phyloP scores from a whole-genome alignment of 441 rosid genomes.

The Capsella rubella region DNA sequence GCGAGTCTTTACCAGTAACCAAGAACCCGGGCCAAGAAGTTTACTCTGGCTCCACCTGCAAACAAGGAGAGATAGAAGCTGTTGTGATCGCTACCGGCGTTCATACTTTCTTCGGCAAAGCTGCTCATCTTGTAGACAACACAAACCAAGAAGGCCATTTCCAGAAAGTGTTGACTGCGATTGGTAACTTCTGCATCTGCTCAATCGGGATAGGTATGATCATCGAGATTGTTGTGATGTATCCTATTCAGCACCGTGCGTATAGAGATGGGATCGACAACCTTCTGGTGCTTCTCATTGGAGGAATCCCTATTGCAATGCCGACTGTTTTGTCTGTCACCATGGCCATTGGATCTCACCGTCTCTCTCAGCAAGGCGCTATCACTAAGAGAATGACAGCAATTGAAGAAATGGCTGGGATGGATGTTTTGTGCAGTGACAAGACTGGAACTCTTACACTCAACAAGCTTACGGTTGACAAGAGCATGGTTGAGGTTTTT shows the following conservation, averaged over 20 bases:
- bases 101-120: conserved; percentile 79
- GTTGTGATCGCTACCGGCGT: conserved; percentile 78
- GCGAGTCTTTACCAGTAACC: conserved; percentile 72
- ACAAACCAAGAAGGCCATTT: conserved; percentile 74
- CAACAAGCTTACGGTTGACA: conserved; percentile 80
- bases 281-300: conserved; percentile 69
- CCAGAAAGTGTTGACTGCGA: conserved; percentile 74
- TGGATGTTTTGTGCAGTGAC: conserved; percentile 81
- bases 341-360: conserved; percentile 79
- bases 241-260: conserved; percentile 64
- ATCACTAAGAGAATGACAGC: conserved; percentile 82
- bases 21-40: conserved; percentile 62
- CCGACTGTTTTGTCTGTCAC: conserved; percentile 78
- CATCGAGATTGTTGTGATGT: conserved; percentile 71
- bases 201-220: conserved; percentile 66
- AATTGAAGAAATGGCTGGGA: conserved; percentile 79
- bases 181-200: conserved; percentile 81
- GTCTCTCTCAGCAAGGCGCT: conserved; percentile 75
- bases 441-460: conserved; percentile 82
- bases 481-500: conserved; percentile 65
- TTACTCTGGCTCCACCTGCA: conserved; percentile 75
- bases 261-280: conserved; percentile 74
- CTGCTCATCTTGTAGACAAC: conserved; percentile 78
- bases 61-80: conserved; percentile 82
- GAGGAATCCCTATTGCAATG: conserved; percentile 84